Evolutionary conservation across 345 rosid genomes (phyloP).

Genomic region (Alliaria petiolata): DNA sequence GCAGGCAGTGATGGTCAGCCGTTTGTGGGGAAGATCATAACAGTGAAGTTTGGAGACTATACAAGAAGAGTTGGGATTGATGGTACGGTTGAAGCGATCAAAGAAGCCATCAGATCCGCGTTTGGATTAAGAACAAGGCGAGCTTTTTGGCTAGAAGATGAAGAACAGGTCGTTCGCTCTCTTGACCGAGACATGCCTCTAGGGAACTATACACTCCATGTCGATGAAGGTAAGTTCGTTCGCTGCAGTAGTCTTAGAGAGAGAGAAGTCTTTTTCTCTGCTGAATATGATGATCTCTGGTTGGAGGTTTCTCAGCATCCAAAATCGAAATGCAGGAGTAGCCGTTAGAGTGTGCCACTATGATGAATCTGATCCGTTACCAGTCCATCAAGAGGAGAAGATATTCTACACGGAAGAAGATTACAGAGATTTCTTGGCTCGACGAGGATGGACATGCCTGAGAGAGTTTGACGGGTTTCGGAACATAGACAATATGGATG

Average conservation of each 20-base stretch:
- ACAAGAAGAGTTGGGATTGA: constrained; percentile 88
- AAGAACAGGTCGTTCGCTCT: constrained; percentile 74
- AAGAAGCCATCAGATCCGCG: constrained; percentile 75
- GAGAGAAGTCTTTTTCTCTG: not conserved
- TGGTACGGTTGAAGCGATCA: constrained; percentile 79
- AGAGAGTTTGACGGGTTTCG: constrained; percentile 72
- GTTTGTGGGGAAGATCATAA: constrained; percentile 25
- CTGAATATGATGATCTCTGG: not conserved
- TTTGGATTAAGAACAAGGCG: constrained; percentile 82
- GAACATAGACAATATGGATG: constrained; percentile 80
- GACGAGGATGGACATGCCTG: constrained; percentile 67
- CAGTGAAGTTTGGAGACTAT: constrained; percentile 36
- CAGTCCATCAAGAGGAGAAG: constrained; percentile 74
- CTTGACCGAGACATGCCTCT: constrained; percentile 94
- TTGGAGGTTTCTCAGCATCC: not conserved
- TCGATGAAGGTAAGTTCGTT: constrained; percentile 70
- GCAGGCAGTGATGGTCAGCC: constrained; percentile 38
- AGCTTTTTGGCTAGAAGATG: constrained; percentile 97
- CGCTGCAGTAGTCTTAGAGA: not conserved
- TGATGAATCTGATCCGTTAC: constrained; percentile 69
- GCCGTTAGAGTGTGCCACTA: constrained; percentile 71
- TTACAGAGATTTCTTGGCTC: constrained; percentile 67
- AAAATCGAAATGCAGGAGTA: constrained; percentile 43
- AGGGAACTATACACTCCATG: constrained; percentile 76
- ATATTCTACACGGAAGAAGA: constrained; percentile 84